Evolutionary conservation across 371 early-diverging fungal species (phyloP), one percentile per base, ranked within the genome.

Genomic region (Umbelopsis sp.): DNA sequence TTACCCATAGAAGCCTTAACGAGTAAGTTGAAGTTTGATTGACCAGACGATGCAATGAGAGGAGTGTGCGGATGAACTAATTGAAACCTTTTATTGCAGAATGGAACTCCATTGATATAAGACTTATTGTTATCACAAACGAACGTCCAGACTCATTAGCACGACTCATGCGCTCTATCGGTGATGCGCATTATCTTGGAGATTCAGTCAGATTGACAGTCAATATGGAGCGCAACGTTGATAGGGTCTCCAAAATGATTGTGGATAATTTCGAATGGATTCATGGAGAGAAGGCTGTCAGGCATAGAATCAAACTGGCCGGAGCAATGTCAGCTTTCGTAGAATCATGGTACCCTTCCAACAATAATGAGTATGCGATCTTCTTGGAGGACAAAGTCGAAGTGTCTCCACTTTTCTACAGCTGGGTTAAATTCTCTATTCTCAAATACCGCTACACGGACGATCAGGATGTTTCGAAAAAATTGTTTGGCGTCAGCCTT

Each of bases 281-380:
- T 16, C 74, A 78, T 72, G 89, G 87, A 0, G 68, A 63, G 41
- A 86, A 87, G 65, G 67, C 76, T 22, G 66, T 89, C 69, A 72
- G 86, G 12, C 87, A 87, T 65, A 83, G 90, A 4, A 86, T 89
- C 45, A 75, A 78, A 44, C 75, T 77, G 50, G 81, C 80, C 25
- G 83, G 84, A 63, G 72, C 76, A n/a, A 81, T 85, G 80, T 76
- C 86, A 38, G 71, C 87, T 0, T 84, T 88, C 63, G 87, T 83
- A 0, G 90, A 90, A 72, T 72, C 88, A 1, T 90, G 88, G 89
- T 88, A 88, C 65, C 89, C 90, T 8, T 69, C 78, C 14, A 77
- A 76, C 24, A 70, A 83, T 50, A 65, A 89, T 69, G 87, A 88
- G 50, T 90, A 89, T 62, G 88, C 84, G 0, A 78, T 90, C 38